Conservation (phyloP, 495 filamentous ascomycete genomes). For the Bacidia rubella region DNA sequence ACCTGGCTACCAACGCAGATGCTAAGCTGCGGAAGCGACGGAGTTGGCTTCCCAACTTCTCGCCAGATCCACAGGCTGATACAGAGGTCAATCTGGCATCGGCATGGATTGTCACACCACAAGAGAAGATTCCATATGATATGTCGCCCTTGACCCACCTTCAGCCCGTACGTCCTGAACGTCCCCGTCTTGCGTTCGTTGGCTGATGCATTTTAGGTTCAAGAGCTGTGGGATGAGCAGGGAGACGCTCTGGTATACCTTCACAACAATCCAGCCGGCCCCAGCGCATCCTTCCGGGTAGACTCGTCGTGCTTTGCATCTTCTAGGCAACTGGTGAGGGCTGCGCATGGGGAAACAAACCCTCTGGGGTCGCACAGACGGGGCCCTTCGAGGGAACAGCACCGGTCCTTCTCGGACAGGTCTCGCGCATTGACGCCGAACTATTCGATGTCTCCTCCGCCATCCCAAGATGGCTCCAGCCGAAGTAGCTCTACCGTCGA, state of each 20-base stretch:
- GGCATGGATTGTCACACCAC: conserved; percentile 51
- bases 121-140: conserved; percentile 49
- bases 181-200: neutral
- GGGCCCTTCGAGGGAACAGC: neutral
- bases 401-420: conserved; percentile 13
- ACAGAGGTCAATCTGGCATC: conserved; percentile 17
- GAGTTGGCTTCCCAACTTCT: conserved; percentile 42
- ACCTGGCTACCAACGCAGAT: conserved; percentile 11
- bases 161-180: conserved; percentile 6
- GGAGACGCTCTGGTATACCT: conserved; percentile 79
- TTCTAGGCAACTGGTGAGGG: conserved; percentile 51
- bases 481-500: conserved; percentile 17
- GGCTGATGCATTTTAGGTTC: conserved; percentile 36
- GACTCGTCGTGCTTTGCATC: conserved; percentile 57
- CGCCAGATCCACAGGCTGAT: conserved; percentile 23
- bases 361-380: neutral
- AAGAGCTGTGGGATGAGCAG: conserved; percentile 78
- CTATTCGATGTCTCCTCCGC: conserved; percentile 24
- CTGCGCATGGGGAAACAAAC: conserved; percentile 43
- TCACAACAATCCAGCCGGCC: conserved; percentile 50
- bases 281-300: conserved; percentile 65
- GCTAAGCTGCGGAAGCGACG: conserved; percentile 27
- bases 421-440: conserved; percentile 15
- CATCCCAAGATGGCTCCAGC: conserved; percentile 11
- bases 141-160: conserved; percentile 35